Conservation (phyloP, 208 protist genomes). For the Zelonia costaricensis region DNA sequence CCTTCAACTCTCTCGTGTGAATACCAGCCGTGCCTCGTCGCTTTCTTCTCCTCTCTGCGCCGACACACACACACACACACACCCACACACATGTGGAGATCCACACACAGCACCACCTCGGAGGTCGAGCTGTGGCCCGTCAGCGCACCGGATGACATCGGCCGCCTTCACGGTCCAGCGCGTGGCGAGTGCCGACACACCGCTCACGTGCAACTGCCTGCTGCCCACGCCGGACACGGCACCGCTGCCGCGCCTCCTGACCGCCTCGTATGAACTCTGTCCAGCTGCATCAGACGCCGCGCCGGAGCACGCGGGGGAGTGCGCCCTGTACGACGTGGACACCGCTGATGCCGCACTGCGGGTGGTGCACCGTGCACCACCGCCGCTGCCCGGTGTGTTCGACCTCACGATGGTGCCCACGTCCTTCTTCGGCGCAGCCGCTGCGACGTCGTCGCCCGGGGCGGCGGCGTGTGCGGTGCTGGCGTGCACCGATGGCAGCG, state of each 20-base stretch:
- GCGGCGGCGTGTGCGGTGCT: slow-evolving; percentile 24
- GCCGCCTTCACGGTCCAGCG: slow-evolving; percentile 6
- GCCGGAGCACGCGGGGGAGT: slow-evolving; percentile 22
- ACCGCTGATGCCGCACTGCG: not conserved
- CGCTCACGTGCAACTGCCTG: slow-evolving; percentile 78
- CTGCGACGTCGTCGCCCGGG: not conserved
- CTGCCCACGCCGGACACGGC: slow-evolving; percentile 21
- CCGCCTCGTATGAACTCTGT: slow-evolving; percentile 6
- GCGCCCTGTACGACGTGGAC: slow-evolving; percentile 5
- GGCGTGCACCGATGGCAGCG: slow-evolving; percentile 73
- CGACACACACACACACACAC: slow-evolving; percentile 1
- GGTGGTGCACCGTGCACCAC: not conserved
- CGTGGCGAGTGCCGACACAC: slow-evolving; percentile 9
- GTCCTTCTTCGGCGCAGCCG: slow-evolving; percentile 1
- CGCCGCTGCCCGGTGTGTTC: slow-evolving; percentile 70
- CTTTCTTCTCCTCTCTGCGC: not conserved
- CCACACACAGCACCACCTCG: not conserved
- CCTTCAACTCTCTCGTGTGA: no score
- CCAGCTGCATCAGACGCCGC: not conserved
- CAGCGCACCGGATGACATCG: not conserved
- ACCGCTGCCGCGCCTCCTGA: not conserved
- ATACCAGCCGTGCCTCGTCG: no score
- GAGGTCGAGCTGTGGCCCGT: no score
- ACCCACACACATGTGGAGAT: not conserved
- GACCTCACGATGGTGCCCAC: slow-evolving; percentile 36